Evolutionary conservation across 176 grass and related monocot species (phyloP), one percentile per base, ranked within the genome.

Genomic region (bread wheat (Triticum aestivum)): DNA sequence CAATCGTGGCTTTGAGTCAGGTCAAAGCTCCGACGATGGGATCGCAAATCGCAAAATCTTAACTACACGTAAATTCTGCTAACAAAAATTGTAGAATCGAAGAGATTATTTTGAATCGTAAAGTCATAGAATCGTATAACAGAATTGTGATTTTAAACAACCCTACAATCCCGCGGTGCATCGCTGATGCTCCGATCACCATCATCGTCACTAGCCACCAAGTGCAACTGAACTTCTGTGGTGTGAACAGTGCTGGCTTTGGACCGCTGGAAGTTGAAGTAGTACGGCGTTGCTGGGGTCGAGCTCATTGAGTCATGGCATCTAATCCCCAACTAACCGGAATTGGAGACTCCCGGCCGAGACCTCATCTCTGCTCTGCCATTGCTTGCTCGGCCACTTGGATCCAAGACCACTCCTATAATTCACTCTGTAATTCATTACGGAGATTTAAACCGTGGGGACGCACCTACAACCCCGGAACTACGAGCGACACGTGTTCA

Each of bases 261-360:
- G 7, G 54, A 59, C 54, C 54, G 54, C 18, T 59, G 54, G 54
- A 59, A 69, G 35, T 71, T 83, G 44, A 61, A 80, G 56, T 75
- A 80, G 56, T 75, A 30, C 8, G 85, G 66, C 71, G 61, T n/a
- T 61, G 61, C 37, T 71, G 77, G 70, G 44, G 49, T 69, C 77
- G 21, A 71, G 70, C 49, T 70, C 88, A 70, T 56, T 63, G 88
- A 79, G 73, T 77, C 65, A 82, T 66, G 69, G 23, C 37, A 33
- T 82, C 82, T 34, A 85, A 91, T 71, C 54, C 61, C 82, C 87
- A 89, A 80, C 92, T 68, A 92, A 87, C 85, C 37, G 2, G 47
- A 34, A 79, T 61, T 67, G 63, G 66, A 90, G 34, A 87, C 77
- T 17, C 65, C 52, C 15, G 54, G 78, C 52, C 17, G 54, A 20